Evolutionary conservation across 139 green algal species (phyloP).

Genomic region (Ulvella scutata): DNA sequence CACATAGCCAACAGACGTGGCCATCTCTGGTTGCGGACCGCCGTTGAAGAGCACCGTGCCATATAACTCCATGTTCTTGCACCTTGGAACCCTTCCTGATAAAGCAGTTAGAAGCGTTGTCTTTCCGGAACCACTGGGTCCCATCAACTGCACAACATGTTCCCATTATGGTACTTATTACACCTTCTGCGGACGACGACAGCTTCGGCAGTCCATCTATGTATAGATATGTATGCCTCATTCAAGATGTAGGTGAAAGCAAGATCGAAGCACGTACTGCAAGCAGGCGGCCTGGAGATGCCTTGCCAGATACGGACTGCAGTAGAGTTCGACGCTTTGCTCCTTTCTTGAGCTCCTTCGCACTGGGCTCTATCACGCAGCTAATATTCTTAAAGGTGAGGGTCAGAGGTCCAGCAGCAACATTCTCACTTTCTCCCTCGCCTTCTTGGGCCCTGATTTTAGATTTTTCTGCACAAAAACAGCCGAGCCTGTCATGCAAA

Average conservation of each 20-base stretch:
- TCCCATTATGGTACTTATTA: background rate
- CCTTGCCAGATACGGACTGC: background rate
- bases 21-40: background rate
- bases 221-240: background rate
- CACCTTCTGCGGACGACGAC: too few relatives aligned
- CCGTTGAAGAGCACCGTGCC: slow-evolving; percentile 11
- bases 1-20: slow-evolving; percentile 54
- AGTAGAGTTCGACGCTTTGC: background rate
- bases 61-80: slow-evolving; percentile 16
- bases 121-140: slow-evolving; percentile 41
- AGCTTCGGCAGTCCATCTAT: background rate
- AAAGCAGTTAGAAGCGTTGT: slow-evolving; percentile 64
- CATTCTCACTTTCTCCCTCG: too few relatives aligned
- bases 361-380: background rate
- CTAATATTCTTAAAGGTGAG: background rate
- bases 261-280: background rate
- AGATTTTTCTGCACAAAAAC: too few relatives aligned
- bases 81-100: slow-evolving; percentile 40
- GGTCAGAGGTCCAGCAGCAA: background rate
- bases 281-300: background rate
- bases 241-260: too few relatives aligned
- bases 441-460: too few relatives aligned
- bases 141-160: background rate
- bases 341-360: background rate
- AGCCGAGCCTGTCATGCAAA: too few relatives aligned